Percentiles rank a stretch among this genome's conserved stretches.
Evolutionary conservation across 2,329 filamentous ascomycete genomes (phyloP).

Genomic region (Ascochyta viciae-villosae): DNA sequence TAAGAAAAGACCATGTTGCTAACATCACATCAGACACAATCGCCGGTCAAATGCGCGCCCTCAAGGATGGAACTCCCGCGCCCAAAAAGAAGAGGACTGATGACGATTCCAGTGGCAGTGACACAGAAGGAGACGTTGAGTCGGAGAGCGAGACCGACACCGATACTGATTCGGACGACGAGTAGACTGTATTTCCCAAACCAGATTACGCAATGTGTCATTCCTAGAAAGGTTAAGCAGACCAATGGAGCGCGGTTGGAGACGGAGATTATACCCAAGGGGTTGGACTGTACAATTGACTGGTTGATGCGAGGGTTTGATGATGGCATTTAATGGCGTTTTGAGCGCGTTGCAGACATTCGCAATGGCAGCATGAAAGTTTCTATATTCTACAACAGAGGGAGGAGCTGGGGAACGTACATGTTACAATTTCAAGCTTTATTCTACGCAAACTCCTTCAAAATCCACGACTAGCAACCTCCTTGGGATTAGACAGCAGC

Average conservation of each 20-base stretch:
- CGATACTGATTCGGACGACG: conserved; percentile 52
- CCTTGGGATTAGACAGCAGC: no score
- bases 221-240: background rate
- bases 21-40: conserved; percentile 71
- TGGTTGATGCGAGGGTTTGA: conserved; percentile 9
- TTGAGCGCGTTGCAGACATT: conserved; percentile 6
- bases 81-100: conserved; percentile 67
- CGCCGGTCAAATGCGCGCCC: conserved; percentile 86
- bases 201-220: background rate
- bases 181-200: conserved; percentile 29
- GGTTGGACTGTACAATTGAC: conserved; percentile 19
- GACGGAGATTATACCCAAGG: conserved; percentile 7
- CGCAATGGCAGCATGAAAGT: background rate
- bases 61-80: conserved; percentile 71
- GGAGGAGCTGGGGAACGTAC: background rate
- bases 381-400: background rate
- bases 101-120: conserved; percentile 68
- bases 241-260: conserved; percentile 6
- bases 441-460: background rate
- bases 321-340: conserved; percentile 42
- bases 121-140: conserved; percentile 68
- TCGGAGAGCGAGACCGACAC: conserved; percentile 59
- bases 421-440: background rate
- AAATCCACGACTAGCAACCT: no score
- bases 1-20: conserved; percentile 23